Evolutionary conservation across 208 protist species (phyloP).

Genomic region (Crithidia expoeki): DNA sequence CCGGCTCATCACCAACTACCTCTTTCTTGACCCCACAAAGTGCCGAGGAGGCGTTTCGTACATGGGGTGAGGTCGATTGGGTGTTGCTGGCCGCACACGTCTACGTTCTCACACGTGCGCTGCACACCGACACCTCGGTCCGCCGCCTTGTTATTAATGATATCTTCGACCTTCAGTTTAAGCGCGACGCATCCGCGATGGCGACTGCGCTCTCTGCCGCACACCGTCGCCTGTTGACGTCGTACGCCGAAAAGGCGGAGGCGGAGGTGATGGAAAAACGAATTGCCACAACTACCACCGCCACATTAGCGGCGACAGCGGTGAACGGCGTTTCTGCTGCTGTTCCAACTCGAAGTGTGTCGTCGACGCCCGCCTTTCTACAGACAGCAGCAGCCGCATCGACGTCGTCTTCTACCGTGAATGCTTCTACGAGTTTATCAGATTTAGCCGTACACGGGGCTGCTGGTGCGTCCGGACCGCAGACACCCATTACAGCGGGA

Average conservation of each 20-base stretch:
- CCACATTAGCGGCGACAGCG: not conserved
- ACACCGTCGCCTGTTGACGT: not conserved
- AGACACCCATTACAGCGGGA: not conserved
- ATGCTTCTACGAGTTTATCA: too few species aligned
- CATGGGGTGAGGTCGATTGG: slow-evolving; percentile 24
- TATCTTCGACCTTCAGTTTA: not conserved
- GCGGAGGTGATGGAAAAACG: not conserved
- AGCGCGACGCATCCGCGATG: slow-evolving; percentile 9
- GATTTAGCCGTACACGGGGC: not conserved
- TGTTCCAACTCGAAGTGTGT: not conserved
- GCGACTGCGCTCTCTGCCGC: not conserved
- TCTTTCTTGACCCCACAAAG: too few species aligned
- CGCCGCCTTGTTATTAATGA: slow-evolving; percentile 19
- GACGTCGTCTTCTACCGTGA: not conserved
- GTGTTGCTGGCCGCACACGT: slow-evolving; percentile 31
- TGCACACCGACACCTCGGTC: slow-evolving; percentile 17
- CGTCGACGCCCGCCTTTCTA: too few species aligned
- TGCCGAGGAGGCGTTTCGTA: not conserved
- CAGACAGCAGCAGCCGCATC: not conserved
- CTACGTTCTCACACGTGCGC: slow-evolving; percentile 26
- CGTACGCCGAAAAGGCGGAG: slow-evolving; percentile 12
- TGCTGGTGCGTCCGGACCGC: not conserved
- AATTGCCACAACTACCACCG: not conserved
- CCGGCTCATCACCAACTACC: too few species aligned
- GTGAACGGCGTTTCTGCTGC: not conserved